Evolutionary conservation across 257 asterid genomes (phyloP).

Genomic region (Solanum rostratum): DNA sequence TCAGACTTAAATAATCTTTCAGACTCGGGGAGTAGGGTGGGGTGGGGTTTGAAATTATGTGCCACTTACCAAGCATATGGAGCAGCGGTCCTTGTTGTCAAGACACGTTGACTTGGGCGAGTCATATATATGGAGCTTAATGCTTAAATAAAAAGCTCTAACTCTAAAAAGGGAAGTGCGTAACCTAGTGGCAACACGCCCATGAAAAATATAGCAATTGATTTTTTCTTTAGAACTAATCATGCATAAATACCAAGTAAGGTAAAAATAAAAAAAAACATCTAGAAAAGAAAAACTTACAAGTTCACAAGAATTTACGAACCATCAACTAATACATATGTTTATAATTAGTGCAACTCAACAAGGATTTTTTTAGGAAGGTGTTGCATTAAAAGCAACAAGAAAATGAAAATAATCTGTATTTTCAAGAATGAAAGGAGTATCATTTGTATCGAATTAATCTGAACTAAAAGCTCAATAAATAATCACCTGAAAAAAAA

Average conservation of each 20-base stretch:
- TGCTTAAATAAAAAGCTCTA: not conserved
- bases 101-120: not conserved
- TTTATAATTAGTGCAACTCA: not conserved
- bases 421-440: too few species aligned
- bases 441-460: too few species aligned
- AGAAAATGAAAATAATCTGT: too few species aligned
- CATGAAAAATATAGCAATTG: not conserved
- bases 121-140: not conserved
- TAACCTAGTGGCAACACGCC: not conserved
- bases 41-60: not conserved
- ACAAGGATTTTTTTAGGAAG: not conserved
- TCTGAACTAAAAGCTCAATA: too few species aligned
- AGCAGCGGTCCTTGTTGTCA: not conserved
- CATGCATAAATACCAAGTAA: too few species aligned
- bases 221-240: too few species aligned
- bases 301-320: not conserved
- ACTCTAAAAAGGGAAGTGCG: too few species aligned
- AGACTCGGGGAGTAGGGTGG: too few species aligned
- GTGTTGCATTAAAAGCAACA: too few species aligned
- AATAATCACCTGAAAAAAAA: too few species aligned
- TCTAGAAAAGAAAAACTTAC: too few species aligned
- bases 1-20: not conserved
- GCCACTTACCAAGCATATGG: not conserved
- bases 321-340: not conserved
- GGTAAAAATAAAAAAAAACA: too few species aligned